Base-by-base conservation (phyloP, 2,329 filamentous ascomycete genomes). In the Colletotrichum chrysophilum region DNA sequence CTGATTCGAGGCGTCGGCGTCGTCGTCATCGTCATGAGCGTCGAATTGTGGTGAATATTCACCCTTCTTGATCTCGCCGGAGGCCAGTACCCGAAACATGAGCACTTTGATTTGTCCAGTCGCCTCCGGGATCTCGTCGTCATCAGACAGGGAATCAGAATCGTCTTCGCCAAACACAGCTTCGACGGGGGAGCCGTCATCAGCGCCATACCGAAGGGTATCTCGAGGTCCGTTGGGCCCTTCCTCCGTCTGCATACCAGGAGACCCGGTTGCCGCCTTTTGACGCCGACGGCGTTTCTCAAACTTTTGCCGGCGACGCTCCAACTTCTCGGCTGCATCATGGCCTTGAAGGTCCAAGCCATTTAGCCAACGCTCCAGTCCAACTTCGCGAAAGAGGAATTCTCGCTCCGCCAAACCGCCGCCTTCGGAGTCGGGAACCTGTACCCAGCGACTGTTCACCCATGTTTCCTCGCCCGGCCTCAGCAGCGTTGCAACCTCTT, bases 401-500 rank as follows among this genome's bases (percentile, higher is more conserved):
- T 99, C 97, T 78, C 97, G 93, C 87, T 99, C 97, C 34, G 97
- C 97, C 61, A 99, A 91, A 56, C 97, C 97, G 66, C 97, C 97
- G 36, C 96, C 96, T 85, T 98, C 96, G 28, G 94, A 92, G 32
- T 96, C 93, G 4, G 96, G 95, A 8, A 99, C 93, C 82, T 97
- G 96, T 66, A 99, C 97, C 97, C 97, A 99, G 80, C 97, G 91
- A 71, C 96, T 98, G 82, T 98, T 99, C 28, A 99, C 97, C 97
- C 97, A 99, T 3, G 97, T 99, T 86, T 99, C 97, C 83, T 98
- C 97, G 28, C 97, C 96, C 14, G 96, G 94, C 71, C 97, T 91
- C 68, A 99, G 88, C 73, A 99, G 88, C 14, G 97, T 99, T 68
- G 97, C 97, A 4, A 99, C 97, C 86, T 99, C 97, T 84, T 99